Conservation (phyloP, 495 filamentous ascomycete genomes). For the Podospora fimiseda region DNA sequence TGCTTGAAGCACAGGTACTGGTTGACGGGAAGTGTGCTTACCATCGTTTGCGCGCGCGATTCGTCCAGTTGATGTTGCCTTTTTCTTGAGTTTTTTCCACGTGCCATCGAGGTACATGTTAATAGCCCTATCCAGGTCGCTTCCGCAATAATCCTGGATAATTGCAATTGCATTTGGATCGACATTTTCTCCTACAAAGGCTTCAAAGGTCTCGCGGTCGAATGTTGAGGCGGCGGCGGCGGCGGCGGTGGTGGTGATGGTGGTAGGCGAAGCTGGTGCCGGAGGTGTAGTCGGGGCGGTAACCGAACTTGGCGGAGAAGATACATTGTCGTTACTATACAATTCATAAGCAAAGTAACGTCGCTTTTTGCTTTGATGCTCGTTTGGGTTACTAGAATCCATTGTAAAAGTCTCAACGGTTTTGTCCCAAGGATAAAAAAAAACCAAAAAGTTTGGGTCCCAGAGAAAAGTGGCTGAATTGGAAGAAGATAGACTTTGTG, state of each 20-base stretch:
- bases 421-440: too few relatives aligned
- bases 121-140: slow-evolving; percentile 60
- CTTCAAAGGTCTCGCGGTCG: slow-evolving; percentile 61
- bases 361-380: slow-evolving; percentile 68
- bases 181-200: slow-evolving; percentile 64
- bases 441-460: not conserved
- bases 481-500: too few relatives aligned
- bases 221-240: slow-evolving; percentile 37
- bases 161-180: slow-evolving; percentile 41
- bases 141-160: slow-evolving; percentile 53
- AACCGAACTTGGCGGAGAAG: not conserved
- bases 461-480: not conserved
- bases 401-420: too few relatives aligned
- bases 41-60: slow-evolving; percentile 8
- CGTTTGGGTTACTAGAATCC: slow-evolving; percentile 49
- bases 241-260: not conserved
- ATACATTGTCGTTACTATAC: slow-evolving; percentile 20
- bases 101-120: slow-evolving; percentile 93
- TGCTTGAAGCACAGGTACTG: not conserved
- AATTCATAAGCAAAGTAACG: slow-evolving; percentile 75
- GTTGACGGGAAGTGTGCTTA: too few relatives aligned
- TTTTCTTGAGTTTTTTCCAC: slow-evolving; percentile 55
- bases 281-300: not conserved
- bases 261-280: not conserved
- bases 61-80: slow-evolving; percentile 13